A percentile compares a stretch with the other conserved stretches of the same genome.
Conservation (phyloP, 257 asterid species). For the Solanum okadae region DNA sequence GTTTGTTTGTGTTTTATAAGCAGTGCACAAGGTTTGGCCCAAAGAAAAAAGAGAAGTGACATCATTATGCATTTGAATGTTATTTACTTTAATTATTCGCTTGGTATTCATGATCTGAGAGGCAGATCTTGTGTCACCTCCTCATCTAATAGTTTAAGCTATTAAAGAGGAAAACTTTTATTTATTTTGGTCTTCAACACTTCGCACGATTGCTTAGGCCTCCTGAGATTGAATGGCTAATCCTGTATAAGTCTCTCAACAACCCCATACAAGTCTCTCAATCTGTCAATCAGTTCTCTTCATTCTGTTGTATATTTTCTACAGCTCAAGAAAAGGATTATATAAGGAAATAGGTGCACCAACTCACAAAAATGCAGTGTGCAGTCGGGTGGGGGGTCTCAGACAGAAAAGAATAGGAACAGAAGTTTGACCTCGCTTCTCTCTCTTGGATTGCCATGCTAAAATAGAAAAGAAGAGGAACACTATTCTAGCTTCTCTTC, state of each 20-base stretch:
- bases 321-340: neutral
- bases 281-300: neutral
- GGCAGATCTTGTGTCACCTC: neutral
- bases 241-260: neutral
- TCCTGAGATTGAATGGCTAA: neutral
- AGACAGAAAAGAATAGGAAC: neutral
- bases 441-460: neutral
- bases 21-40: neutral
- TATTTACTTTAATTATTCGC: neutral
- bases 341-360: neutral
- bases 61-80: neutral
- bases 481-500: neutral
- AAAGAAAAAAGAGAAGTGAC: neutral
- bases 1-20: constrained; percentile 13
- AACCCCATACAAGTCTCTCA: neutral
- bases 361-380: neutral
- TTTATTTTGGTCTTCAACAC: neutral
- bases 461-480: neutral
- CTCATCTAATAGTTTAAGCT: neutral
- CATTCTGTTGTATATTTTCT: neutral
- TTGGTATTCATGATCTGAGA: neutral
- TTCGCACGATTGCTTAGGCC: neutral
- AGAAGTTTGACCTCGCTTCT: neutral
- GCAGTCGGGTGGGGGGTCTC: neutral
- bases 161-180: neutral